A percentile compares a stretch with the other conserved stretches of the same genome.
Evolutionary conservation across 257 asterid genomes (phyloP).

Genomic region (Ilex asprella): DNA sequence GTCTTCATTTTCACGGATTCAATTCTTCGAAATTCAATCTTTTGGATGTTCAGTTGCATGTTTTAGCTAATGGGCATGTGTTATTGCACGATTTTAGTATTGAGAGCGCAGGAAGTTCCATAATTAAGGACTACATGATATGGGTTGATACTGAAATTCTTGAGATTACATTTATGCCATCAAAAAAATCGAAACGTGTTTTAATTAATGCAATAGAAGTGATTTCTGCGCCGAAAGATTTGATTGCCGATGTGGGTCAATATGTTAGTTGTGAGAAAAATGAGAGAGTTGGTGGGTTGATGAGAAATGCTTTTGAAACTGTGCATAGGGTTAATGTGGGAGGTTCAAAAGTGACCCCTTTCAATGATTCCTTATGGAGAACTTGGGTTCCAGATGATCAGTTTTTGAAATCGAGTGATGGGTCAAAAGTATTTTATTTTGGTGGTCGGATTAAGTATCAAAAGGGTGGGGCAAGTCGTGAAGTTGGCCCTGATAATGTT

Average conservation of each 20-base stretch:
- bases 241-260: slow-evolving; percentile 65
- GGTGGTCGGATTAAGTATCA: slow-evolving; percentile 63
- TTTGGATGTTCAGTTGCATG: slow-evolving; percentile 57
- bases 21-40: slow-evolving; percentile 10
- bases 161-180: slow-evolving; percentile 48
- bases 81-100: slow-evolving; percentile 47
- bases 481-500: slow-evolving; percentile 87
- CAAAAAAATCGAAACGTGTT: slow-evolving; percentile 39
- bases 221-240: slow-evolving; percentile 72
- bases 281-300: slow-evolving; percentile 45
- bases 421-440: slow-evolving; percentile 33
- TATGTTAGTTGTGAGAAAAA: slow-evolving; percentile 35
- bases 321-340: slow-evolving; percentile 78
- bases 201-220: slow-evolving; percentile 84
- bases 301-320: slow-evolving; percentile 69
- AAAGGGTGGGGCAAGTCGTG: slow-evolving; percentile 76
- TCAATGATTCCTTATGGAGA: slow-evolving; percentile 91
- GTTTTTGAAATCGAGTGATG: slow-evolving; percentile 27
- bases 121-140: slow-evolving; percentile 65
- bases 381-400: slow-evolving; percentile 77
- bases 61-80: slow-evolving; percentile 64
- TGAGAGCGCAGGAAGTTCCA: slow-evolving; percentile 6
- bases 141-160: slow-evolving; percentile 44
- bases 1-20: slow-evolving; percentile 61
- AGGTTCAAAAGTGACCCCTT: slow-evolving; percentile 89